A percentile compares a stretch with the other conserved stretches of the same genome.
These are phyloP conservation scores for Gossypium schwendimanii DNA, from an alignment of 441 rosid genomes.

Conservation along the genomic window DNA sequence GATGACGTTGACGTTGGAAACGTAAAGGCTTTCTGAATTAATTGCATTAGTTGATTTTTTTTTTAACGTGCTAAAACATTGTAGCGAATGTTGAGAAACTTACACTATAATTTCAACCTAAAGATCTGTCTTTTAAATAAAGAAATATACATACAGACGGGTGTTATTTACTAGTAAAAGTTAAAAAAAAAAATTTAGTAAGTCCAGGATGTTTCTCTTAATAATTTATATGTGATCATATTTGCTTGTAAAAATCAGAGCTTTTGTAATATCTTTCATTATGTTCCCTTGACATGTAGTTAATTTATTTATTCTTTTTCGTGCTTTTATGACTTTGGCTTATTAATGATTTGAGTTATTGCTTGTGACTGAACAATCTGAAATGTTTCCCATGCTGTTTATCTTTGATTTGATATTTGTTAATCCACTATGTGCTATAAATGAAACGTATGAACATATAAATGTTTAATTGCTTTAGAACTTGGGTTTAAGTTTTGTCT, in stretches of 20 bases:
- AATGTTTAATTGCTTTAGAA: not conserved
- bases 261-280: not conserved
- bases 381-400: conserved; percentile 10
- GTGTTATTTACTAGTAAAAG: not conserved
- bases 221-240: not conserved
- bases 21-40: not conserved
- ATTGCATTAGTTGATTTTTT: not conserved
- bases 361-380: not conserved
- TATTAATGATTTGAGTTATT: not conserved
- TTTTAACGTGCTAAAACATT: not conserved
- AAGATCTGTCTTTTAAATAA: not conserved
- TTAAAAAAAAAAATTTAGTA: not conserved
- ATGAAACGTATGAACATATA: not conserved
- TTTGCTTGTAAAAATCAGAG: not conserved
- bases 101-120: not conserved
- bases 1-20: not conserved
- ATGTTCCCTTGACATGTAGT: not conserved
- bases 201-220: not conserved
- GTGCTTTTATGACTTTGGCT: not conserved
- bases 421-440: not conserved
- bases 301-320: not conserved
- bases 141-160: not conserved
- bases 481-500: not conserved
- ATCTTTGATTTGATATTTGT: conserved; percentile 5
- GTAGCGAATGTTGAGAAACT: not conserved